phyloP scores from a whole-genome alignment of 2,329 filamentous ascomycete genomes.

The Xylaria multiplex region DNA sequence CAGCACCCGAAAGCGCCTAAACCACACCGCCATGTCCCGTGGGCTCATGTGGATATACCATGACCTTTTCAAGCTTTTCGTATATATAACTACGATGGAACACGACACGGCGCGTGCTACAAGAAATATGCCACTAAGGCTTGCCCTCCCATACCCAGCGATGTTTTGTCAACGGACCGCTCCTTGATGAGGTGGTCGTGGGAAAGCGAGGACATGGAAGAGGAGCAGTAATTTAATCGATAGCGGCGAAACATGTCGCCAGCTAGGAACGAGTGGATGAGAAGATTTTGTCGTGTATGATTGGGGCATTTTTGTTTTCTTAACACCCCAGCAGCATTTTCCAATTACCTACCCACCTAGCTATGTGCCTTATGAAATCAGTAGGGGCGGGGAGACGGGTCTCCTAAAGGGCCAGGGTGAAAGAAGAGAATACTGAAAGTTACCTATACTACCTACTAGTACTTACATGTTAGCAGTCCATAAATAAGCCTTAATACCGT shows the following conservation, averaged over 20 bases:
- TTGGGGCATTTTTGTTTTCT: neutral
- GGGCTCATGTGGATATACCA: slow-evolving; percentile 18
- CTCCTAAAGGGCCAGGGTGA: slow-evolving; percentile 1
- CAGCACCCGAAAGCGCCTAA: slow-evolving; percentile 48
- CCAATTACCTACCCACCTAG: slow-evolving; percentile 6
- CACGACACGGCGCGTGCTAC: neutral
- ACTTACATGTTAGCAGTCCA: slow-evolving; percentile 13
- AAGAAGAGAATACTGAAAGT: slow-evolving; percentile 12
- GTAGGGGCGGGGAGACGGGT: slow-evolving; percentile 7
- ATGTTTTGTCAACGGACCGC: neutral
- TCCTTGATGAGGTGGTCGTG: slow-evolving; percentile 17
- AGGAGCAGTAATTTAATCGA: slow-evolving; percentile 7
- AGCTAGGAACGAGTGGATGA: slow-evolving; percentile 30
- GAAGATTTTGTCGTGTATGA: slow-evolving; percentile 26
- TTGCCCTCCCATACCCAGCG: neutral
- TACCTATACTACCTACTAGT: neutral
- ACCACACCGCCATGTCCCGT: slow-evolving; percentile 4
- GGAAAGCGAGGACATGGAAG: slow-evolving; percentile 16
- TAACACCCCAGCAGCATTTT: neutral
- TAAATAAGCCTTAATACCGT: slow-evolving; percentile 31
- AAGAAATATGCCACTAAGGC: neutral
- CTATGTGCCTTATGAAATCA: slow-evolving; percentile 9
- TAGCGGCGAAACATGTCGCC: slow-evolving; percentile 8
- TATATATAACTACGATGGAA: slow-evolving; percentile 21
- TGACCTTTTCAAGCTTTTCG: slow-evolving; percentile 13